Evolutionary conservation across 140 eudicot genomes (phyloP).

Genomic region (Bidens hawaiensis): DNA sequence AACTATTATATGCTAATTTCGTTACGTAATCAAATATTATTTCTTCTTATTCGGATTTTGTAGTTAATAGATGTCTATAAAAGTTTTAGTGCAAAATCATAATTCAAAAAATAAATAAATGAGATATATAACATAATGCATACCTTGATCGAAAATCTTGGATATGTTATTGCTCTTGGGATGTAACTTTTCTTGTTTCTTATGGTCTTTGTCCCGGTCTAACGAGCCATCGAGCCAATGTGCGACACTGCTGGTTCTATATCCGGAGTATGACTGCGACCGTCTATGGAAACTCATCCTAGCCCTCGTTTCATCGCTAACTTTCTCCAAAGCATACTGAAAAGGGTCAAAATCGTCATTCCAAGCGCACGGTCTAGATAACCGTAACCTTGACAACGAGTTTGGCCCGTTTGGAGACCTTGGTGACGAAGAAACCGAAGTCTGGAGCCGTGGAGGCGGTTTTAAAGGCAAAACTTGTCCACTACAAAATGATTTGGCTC

Average conservation of each 20-base stretch:
- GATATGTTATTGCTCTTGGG: background rate
- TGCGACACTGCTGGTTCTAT: conserved; percentile 21
- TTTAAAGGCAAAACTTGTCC: conserved; percentile 65
- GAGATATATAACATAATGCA: background rate
- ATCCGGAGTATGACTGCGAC: conserved; percentile 45
- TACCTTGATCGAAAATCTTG: conserved; percentile 15
- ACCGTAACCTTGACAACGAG: conserved; percentile 34
- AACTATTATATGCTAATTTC: too few relatives aligned
- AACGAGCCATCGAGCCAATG: conserved; percentile 18
- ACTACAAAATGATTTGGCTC: conserved; percentile 31
- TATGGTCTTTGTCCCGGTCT: conserved; percentile 4
- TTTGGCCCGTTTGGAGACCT: conserved; percentile 45
- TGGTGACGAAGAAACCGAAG: conserved; percentile 33
- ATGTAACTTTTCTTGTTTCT: background rate
- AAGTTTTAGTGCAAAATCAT: background rate
- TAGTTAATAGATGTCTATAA: too few relatives aligned
- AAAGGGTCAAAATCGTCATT: conserved; percentile 84
- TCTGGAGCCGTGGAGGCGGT: conserved; percentile 58
- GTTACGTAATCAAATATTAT: too few relatives aligned
- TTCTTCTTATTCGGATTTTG: too few relatives aligned
- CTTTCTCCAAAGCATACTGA: conserved; percentile 68
- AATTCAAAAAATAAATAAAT: background rate
- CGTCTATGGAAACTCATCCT: conserved; percentile 53
- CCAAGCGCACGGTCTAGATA: conserved; percentile 47
- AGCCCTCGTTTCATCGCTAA: conserved; percentile 52